phyloP scores from a whole-genome alignment of 495 filamentous ascomycete genomes.

The Pseudoneurospora amorphoporcata region DNA sequence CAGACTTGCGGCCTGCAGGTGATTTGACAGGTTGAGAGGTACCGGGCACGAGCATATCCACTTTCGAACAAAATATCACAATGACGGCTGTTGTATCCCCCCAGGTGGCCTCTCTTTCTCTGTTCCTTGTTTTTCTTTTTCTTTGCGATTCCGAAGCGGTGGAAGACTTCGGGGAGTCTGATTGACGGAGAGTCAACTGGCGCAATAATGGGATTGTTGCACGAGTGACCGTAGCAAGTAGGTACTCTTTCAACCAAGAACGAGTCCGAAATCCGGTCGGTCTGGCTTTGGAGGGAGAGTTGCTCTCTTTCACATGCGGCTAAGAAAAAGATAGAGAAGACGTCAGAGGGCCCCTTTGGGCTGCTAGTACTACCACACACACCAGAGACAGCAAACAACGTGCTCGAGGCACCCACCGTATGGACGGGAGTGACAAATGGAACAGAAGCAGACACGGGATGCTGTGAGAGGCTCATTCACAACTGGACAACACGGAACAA shows the following conservation, averaged over 20 bases:
- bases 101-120: background rate
- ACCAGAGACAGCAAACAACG: background rate
- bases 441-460: background rate
- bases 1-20: background rate
- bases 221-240: background rate
- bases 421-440: background rate
- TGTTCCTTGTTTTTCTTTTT: background rate
- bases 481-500: background rate
- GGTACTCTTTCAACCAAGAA: background rate
- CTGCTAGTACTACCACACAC: background rate
- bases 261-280: background rate
- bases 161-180: background rate
- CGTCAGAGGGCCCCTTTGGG: background rate
- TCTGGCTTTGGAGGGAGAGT: background rate
- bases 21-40: background rate
- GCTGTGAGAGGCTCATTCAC: background rate
- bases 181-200: background rate
- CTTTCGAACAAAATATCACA: background rate
- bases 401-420: background rate
- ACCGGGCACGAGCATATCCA: background rate
- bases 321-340: background rate
- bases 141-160: background rate
- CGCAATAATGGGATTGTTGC: background rate
- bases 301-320: slow-evolving; percentile 2
- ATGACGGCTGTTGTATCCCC: background rate